These are phyloP conservation scores for Cryptomeria japonica DNA, from an alignment of 75 land plant species.

Conservation along the genomic window DNA sequence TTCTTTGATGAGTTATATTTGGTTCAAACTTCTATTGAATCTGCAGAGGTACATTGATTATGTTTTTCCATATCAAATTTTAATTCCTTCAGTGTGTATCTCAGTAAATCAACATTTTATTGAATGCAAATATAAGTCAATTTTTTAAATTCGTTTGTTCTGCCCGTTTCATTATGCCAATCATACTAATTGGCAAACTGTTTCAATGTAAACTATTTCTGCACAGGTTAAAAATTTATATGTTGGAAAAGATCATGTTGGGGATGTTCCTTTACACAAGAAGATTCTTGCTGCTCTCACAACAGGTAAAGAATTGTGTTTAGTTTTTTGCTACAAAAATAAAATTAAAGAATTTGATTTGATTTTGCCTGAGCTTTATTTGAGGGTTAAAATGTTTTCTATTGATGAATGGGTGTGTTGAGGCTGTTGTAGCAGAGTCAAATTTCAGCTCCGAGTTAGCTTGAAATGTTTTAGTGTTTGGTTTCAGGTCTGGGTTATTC, in stretches of 20 bases:
- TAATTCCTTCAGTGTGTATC: background rate
- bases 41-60: background rate
- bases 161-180: constrained; percentile 1
- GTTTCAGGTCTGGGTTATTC: background rate
- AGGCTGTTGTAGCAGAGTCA: background rate
- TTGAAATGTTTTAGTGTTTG: background rate
- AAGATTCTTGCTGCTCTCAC: constrained; percentile 96
- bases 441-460: background rate
- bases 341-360: background rate
- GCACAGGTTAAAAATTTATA: constrained; percentile 80
- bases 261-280: constrained; percentile 87
- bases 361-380: background rate
- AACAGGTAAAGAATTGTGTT: constrained; percentile 56
- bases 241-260: constrained; percentile 83
- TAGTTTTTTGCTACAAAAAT: background rate
- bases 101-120: background rate
- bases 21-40: background rate
- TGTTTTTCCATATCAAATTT: background rate
- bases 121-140: background rate
- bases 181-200: background rate
- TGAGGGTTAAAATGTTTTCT: background rate
- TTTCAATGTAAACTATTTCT: background rate
- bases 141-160: background rate
- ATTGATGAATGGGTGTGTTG: background rate
- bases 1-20: background rate